phyloP scores from a whole-genome alignment of 1,284 basidiomycete genomes.

The Marasmius fiardii region DNA sequence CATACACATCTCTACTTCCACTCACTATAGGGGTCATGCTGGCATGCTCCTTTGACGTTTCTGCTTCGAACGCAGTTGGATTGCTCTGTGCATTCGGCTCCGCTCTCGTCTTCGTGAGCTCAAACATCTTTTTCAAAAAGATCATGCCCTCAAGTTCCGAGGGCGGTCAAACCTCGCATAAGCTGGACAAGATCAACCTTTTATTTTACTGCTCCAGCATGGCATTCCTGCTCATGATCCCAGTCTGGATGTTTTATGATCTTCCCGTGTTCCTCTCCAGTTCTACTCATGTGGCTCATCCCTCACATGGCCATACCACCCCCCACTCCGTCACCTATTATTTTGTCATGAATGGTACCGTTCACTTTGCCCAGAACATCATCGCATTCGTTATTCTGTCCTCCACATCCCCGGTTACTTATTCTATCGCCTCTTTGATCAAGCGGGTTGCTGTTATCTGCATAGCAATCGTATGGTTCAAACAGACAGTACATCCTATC shows the following conservation, averaged over 20 bases:
- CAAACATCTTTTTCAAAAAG: constrained; percentile 99
- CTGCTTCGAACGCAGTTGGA: constrained; percentile 80
- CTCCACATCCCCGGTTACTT: constrained; percentile 96
- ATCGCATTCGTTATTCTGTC: constrained; percentile 96
- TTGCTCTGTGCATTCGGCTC: constrained; percentile 92
- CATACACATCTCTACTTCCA: constrained; percentile 93
- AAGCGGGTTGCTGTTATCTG: constrained; percentile 99
- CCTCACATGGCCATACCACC: constrained; percentile 41
- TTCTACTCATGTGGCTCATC: constrained; percentile 42
- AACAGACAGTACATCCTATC: constrained; percentile 79
- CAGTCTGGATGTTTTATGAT: constrained; percentile 89
- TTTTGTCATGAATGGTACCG: constrained; percentile 90
- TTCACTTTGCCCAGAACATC: constrained; percentile 96
- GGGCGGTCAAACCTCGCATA: constrained; percentile 50
- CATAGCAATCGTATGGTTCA: constrained; percentile 97
- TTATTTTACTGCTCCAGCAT: constrained; percentile 94
- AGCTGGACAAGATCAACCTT: constrained; percentile 96
- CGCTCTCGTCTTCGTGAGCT: constrained; percentile 93
- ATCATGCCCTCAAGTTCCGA: constrained; percentile 76
- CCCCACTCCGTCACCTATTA: constrained; percentile 67
- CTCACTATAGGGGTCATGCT: constrained; percentile 97
- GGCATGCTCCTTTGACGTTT: constrained; percentile 91
- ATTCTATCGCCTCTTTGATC: constrained; percentile 96
- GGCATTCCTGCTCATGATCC: constrained; percentile 94
- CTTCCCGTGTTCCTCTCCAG: constrained; percentile 60